Conservation (phyloP, 331 rosid species). For the Saraca asoca region DNA sequence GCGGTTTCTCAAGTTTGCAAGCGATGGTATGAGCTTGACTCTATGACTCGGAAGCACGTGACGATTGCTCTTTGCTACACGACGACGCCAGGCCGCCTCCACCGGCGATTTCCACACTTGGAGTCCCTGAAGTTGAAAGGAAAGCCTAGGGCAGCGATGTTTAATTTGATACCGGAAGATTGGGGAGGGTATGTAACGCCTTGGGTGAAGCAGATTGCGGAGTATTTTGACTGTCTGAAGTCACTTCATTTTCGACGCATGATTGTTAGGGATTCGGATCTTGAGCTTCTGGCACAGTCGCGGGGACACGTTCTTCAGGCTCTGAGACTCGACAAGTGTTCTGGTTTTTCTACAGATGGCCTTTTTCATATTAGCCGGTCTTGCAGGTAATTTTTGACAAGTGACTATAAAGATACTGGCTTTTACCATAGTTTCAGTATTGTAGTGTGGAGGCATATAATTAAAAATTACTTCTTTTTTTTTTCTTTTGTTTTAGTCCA, state of each 20-base stretch:
- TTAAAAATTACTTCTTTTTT: neutral
- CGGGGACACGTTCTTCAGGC: slow-evolving; percentile 64
- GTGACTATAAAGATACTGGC: too few relatives aligned
- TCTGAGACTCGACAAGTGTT: slow-evolving; percentile 89
- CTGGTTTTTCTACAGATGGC: slow-evolving; percentile 91
- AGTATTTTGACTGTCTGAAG: slow-evolving; percentile 62
- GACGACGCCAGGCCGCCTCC: slow-evolving; percentile 72
- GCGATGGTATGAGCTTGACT: slow-evolving; percentile 89
- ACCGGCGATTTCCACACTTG: slow-evolving; percentile 64
- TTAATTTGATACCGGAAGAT: slow-evolving; percentile 89
- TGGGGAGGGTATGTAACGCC: slow-evolving; percentile 95
- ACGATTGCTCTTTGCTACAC: slow-evolving; percentile 96
- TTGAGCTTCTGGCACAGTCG: slow-evolving; percentile 59
- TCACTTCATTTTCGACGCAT: slow-evolving; percentile 84
- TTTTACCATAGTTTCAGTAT: neutral
- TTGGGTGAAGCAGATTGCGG: slow-evolving; percentile 72
- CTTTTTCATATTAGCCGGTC: slow-evolving; percentile 60
- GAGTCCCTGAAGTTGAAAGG: slow-evolving; percentile 86
- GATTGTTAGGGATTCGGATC: slow-evolving; percentile 86
- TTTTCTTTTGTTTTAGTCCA: neutral
- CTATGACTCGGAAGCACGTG: slow-evolving; percentile 85
- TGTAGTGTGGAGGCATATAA: neutral
- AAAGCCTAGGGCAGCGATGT: slow-evolving; percentile 96
- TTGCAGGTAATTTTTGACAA: slow-evolving; percentile 61
- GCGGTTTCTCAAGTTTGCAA: slow-evolving; percentile 82